Conservation (phyloP, 371 early-diverging fungal species). For the Circinella minor region DNA sequence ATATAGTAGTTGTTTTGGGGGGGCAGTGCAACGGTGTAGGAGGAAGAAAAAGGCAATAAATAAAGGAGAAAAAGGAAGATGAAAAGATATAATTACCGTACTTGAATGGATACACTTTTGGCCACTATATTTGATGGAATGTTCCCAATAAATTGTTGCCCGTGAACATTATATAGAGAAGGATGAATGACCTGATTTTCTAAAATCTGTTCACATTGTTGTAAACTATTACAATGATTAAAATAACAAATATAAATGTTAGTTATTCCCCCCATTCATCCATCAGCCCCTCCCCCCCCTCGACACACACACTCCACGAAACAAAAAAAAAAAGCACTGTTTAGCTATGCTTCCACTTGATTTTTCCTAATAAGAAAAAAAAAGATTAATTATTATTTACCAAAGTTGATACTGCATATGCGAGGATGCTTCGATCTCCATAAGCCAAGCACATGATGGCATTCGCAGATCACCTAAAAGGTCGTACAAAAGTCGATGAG, state of each 20-base stretch:
- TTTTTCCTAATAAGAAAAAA: neutral
- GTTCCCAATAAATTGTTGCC: neutral
- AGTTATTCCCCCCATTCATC: neutral
- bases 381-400: conserved; percentile 6
- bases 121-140: conserved; percentile 8
- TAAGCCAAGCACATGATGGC: conserved; percentile 20
- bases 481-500: conserved; percentile 19
- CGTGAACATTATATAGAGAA: neutral
- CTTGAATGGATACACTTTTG: conserved; percentile 15
- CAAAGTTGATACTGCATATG: conserved; percentile 12
- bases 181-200: conserved; percentile 8
- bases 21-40: no score
- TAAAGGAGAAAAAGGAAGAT: no score
- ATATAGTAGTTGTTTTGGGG: no score
- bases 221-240: neutral
- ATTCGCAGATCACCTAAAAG: conserved; percentile 22
- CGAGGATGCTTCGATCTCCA: conserved; percentile 4
- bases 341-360: no score
- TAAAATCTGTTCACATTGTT: conserved; percentile 4
- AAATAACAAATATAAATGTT: neutral
- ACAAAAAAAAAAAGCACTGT: no score
- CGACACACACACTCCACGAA: no score
- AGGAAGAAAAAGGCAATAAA: no score
- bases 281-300: neutral
- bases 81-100: conserved; percentile 6